Evolutionary conservation across 164 flowering plant genomes (phyloP), one percentile per base, ranked within the genome.

Genomic region (Protea cynaroides): DNA sequence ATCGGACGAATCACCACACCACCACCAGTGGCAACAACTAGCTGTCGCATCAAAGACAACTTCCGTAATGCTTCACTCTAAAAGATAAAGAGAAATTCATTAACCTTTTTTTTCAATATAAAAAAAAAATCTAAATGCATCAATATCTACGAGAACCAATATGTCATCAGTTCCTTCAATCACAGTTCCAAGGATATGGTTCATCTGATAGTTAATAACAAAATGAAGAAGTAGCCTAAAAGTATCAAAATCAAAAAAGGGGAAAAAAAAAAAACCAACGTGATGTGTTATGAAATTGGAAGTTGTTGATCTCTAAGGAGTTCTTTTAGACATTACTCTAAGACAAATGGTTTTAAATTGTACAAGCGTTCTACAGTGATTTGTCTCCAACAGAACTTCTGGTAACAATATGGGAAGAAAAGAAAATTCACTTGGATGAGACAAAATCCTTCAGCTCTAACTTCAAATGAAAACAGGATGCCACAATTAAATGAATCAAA

Each of bases 21-120:
- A 60, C 99, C 99, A 56, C 97, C 97, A 36, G 99, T 91, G 22
- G 99, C 91, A 73, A 92, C 84, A 71, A 94, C 97, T 51, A 82
- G 66, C 23, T 77, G 82, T n/a, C 71, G 86, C 90, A 75, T 81
- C 44, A 69, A 44, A 59, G 97, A 94, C 64, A 89, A 66, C 40
- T 81, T 78, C 59, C 66, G 60, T 65, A 94, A 67, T 25, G 71
- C 89, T 78, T 91, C 84, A 67, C 82, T 89, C 97, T 95, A 71
- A 55, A 76, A 14, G 19, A 34, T 19, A 59, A 14, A 25, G 46
- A 1, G 49, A 51, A 43, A 22, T 21, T 56, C 25, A 47, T 44
- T 21, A 59, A 38, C 49, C 61, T 36, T 59, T 15, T 59, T 18
- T 23, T 23, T 43, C n/a, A n/a, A n/a, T n/a, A n/a, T n/a, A 29